These are phyloP conservation scores for Isoetes taiwanensis DNA, from an alignment of 75 land plant species.

Conservation along the genomic window DNA sequence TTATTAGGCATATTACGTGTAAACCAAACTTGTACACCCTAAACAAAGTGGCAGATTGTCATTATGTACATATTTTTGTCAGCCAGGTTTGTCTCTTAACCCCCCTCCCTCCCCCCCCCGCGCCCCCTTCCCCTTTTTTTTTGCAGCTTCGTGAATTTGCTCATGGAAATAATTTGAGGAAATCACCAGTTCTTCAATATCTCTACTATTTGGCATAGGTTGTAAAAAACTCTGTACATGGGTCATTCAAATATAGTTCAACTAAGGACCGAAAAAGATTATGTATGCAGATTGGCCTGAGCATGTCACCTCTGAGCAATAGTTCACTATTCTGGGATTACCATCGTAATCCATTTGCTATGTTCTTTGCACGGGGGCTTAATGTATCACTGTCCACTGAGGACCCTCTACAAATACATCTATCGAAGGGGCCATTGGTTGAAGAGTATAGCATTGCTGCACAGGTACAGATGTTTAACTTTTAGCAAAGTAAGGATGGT, in stretches of 20 bases:
- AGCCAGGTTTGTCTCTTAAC: too few species aligned
- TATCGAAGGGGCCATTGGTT: slow-evolving; percentile 91
- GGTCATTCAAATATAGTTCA: too few species aligned
- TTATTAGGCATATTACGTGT: not conserved
- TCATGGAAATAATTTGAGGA: slow-evolving; percentile 92
- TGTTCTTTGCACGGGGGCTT: slow-evolving; percentile 86
- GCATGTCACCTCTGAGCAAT: slow-evolving; percentile 98
- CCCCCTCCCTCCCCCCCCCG: too few species aligned
- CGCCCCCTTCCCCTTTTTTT: too few species aligned
- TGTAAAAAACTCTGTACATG: not conserved
- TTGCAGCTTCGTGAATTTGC: slow-evolving; percentile 67
- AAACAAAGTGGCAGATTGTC: too few species aligned
- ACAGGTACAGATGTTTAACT: slow-evolving; percentile 29
- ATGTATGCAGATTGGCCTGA: slow-evolving; percentile 69
- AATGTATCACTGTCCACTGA: slow-evolving; percentile 97
- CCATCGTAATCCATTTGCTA: slow-evolving; percentile 90
- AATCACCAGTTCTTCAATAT: slow-evolving; percentile 95
- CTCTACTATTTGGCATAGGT: slow-evolving; percentile 91
- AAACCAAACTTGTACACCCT: slow-evolving; percentile 5
- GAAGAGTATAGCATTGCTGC: slow-evolving; percentile 99
- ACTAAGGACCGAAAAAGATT: too few species aligned
- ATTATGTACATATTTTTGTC: too few species aligned
- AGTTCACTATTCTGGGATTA: slow-evolving; percentile 91
- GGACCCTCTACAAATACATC: slow-evolving; percentile 97
- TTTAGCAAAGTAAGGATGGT: not conserved